Evolutionary conservation across 768 basidiomycete genomes (phyloP).

Genomic region (Collybiopsis luxurians): DNA sequence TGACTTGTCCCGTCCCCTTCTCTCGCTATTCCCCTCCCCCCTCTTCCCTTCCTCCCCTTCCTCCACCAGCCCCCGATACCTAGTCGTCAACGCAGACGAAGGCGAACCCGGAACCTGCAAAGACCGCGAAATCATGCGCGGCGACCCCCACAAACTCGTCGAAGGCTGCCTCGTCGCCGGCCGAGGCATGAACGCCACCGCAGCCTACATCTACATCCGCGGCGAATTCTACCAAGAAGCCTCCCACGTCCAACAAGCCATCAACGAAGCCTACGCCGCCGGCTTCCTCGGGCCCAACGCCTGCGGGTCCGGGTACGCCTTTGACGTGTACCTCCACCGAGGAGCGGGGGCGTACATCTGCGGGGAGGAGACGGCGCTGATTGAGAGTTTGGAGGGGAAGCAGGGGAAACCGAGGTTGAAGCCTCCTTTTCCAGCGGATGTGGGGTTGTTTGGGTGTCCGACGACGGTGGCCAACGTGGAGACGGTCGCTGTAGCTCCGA

Average conservation of each 20-base stretch:
- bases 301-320: slow-evolving; percentile 89
- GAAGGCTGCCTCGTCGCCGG: slow-evolving; percentile 98
- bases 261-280: slow-evolving; percentile 89
- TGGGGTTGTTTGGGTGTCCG: slow-evolving; percentile 96
- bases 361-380: slow-evolving; percentile 97
- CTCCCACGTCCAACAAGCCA: slow-evolving; percentile 90
- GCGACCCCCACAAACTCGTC: slow-evolving; percentile 97
- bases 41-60: background rate
- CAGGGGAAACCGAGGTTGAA: slow-evolving; percentile 98
- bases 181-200: slow-evolving; percentile 94
- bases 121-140: slow-evolving; percentile 96
- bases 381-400: slow-evolving; percentile 96
- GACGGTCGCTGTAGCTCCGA: slow-evolving; percentile 96
- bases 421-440: slow-evolving; percentile 98
- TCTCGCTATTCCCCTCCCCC: too few relatives aligned
- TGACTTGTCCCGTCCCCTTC: too few relatives aligned
- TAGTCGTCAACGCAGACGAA: slow-evolving; percentile 98
- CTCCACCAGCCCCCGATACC: slow-evolving; percentile 74
- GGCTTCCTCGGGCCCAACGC: slow-evolving; percentile 89
- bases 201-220: slow-evolving; percentile 99
- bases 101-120: slow-evolving; percentile 99
- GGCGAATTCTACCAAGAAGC: slow-evolving; percentile 98
- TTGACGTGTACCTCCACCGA: slow-evolving; percentile 98
- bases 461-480: slow-evolving; percentile 98
- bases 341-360: slow-evolving; percentile 99